phyloP scores from a whole-genome alignment of 2,329 filamentous ascomycete genomes.

The Delphinella strobiligena region DNA sequence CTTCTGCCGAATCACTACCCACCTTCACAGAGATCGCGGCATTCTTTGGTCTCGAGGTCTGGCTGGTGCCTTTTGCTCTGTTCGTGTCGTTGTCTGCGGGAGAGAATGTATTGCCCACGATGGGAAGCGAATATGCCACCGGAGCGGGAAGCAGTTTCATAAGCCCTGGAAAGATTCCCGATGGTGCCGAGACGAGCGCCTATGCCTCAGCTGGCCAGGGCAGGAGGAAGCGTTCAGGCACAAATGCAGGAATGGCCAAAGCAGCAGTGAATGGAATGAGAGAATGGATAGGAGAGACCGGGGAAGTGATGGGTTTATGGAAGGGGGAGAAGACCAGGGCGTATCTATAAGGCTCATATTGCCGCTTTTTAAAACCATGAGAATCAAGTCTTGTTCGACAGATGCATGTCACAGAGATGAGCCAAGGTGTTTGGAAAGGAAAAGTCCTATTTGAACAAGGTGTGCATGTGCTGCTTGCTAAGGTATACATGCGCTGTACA shows the following conservation, averaged over 20 bases:
- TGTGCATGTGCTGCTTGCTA: not conserved
- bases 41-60: constrained; percentile 92
- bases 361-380: not conserved
- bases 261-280: constrained; percentile 46
- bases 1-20: constrained; percentile 39
- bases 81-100: constrained; percentile 91
- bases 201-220: constrained; percentile 21
- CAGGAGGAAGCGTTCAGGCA: constrained; percentile 39
- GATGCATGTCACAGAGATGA: not conserved
- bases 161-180: constrained; percentile 28
- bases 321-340: constrained; percentile 44
- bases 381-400: not conserved
- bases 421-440: too few species aligned
- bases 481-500: constrained; percentile 2
- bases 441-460: not conserved
- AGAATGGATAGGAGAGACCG: constrained; percentile 53
- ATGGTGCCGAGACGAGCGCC: constrained; percentile 29
- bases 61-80: constrained; percentile 88
- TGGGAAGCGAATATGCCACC: constrained; percentile 64
- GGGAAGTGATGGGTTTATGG: constrained; percentile 51
- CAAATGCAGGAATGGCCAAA: constrained; percentile 43
- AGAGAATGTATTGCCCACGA: constrained; percentile 88
- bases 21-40: constrained; percentile 89
- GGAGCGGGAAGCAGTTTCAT: constrained; percentile 42
- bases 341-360: constrained; percentile 1